A percentile compares a stretch with the other conserved stretches of the same genome.
phyloP scores from a whole-genome alignment of 768 basidiomycete genomes.

The Baorangia bicolor region DNA sequence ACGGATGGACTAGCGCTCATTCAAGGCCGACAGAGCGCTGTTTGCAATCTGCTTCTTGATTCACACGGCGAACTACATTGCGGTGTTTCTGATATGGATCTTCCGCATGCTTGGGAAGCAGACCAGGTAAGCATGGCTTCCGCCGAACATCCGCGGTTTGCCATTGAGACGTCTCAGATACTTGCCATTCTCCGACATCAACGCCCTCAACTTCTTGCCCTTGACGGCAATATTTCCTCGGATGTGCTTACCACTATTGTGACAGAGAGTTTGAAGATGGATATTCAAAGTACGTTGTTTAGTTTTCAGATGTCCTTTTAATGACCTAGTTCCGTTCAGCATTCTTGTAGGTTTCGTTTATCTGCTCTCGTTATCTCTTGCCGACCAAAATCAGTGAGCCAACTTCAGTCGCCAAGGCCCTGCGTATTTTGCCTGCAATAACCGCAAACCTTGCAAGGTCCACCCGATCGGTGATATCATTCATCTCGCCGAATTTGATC shows the following conservation, averaged over 20 bases:
- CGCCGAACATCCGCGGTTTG: neutral
- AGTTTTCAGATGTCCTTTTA: neutral
- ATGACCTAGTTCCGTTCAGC: slow-evolving; percentile 40
- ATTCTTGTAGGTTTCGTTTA: slow-evolving; percentile 60
- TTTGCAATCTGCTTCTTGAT: slow-evolving; percentile 87
- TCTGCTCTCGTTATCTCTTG: neutral
- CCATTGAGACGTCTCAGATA: slow-evolving; percentile 40
- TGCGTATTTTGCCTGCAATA: slow-evolving; percentile 64
- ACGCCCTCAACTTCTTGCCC: slow-evolving; percentile 57
- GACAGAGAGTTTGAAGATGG: slow-evolving; percentile 44
- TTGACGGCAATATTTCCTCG: slow-evolving; percentile 75
- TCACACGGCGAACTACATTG: slow-evolving; percentile 63
- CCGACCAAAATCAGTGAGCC: slow-evolving; percentile 66
- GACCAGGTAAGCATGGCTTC: slow-evolving; percentile 38
- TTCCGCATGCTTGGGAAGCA: slow-evolving; percentile 49
- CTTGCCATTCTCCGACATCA: slow-evolving; percentile 46
- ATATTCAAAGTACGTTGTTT: slow-evolving; percentile 52
- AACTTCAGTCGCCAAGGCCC: slow-evolving; percentile 84
- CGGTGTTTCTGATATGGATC: slow-evolving; percentile 94
- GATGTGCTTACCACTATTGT: slow-evolving; percentile 52
- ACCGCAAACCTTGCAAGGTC: slow-evolving; percentile 35
- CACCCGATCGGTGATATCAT: slow-evolving; percentile 53
- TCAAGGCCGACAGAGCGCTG: slow-evolving; percentile 55
- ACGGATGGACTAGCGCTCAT: slow-evolving; percentile 68
- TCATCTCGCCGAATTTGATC: slow-evolving; percentile 80